phyloP scores from a whole-genome alignment of 768 basidiomycete genomes.

The Phlegmacium glaucopus region DNA sequence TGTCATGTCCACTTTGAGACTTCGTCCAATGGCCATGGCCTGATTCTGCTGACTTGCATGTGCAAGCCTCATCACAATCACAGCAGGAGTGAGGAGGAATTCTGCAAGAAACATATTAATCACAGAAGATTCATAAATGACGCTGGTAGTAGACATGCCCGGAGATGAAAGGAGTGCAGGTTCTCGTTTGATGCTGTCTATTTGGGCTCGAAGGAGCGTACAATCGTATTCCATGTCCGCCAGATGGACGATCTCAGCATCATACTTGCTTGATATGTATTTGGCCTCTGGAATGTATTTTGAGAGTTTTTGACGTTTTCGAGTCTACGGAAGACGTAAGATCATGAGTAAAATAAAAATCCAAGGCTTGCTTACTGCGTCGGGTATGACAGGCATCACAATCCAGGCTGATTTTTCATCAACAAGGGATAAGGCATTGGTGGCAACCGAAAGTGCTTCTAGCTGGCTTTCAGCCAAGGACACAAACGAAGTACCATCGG shows the following conservation, averaged over 20 bases:
- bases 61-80: conserved; percentile 74
- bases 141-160: conserved; percentile 47
- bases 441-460: conserved; percentile 81
- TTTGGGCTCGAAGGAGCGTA: conserved; percentile 69
- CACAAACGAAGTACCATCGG: conserved; percentile 35
- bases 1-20: conserved; percentile 81
- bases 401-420: conserved; percentile 85
- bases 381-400: conserved; percentile 53
- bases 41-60: conserved; percentile 76
- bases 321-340: conserved; percentile 38
- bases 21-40: conserved; percentile 74
- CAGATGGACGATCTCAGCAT: conserved; percentile 77
- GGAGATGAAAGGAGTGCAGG: conserved; percentile 55
- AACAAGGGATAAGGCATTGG: conserved; percentile 84
- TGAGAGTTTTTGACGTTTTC: conserved; percentile 69
- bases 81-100: conserved; percentile 50
- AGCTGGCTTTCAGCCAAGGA: conserved; percentile 62
- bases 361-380: conserved; percentile 40
- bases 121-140: conserved; percentile 16
- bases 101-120: conserved; percentile 30
- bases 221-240: conserved; percentile 79
- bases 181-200: conserved; percentile 71
- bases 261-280: conserved; percentile 56
- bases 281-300: conserved; percentile 77
- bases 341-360: conserved; percentile 6